These are phyloP conservation scores for Xylariaceae sp. DNA, from an alignment of 2,329 filamentous ascomycete genomes.

Conservation along the genomic window DNA sequence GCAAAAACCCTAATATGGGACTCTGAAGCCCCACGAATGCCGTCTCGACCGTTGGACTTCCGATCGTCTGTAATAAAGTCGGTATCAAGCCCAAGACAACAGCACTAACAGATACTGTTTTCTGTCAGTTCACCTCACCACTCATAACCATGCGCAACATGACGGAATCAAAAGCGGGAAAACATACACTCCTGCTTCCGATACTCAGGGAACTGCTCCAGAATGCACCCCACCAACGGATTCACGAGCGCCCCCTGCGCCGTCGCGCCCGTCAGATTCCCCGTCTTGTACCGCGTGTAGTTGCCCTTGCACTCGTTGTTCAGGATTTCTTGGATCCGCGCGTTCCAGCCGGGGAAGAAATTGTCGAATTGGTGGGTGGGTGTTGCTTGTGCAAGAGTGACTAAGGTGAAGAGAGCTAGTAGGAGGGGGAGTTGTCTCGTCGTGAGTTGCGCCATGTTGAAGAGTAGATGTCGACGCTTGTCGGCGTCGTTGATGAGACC, in stretches of 20 bases:
- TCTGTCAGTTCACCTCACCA: background rate
- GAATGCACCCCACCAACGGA: conserved; percentile 21
- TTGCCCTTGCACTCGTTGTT: background rate
- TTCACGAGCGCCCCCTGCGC: conserved; percentile 11
- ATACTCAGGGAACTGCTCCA: conserved; percentile 19
- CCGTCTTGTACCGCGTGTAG: background rate
- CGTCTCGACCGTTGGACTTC: background rate
- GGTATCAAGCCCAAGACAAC: background rate
- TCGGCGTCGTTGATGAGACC: no score
- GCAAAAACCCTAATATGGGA: background rate
- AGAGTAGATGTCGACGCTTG: no score
- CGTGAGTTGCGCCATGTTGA: background rate
- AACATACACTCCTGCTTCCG: conserved; percentile 20
- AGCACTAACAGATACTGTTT: background rate
- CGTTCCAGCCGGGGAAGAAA: background rate
- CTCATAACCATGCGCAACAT: no score
- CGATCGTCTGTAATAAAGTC: background rate
- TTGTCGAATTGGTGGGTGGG: background rate
- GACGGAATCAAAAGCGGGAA: no score
- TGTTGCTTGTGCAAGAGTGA: background rate
- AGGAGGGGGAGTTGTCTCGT: background rate
- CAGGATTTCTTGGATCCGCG: background rate
- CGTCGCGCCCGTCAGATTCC: background rate
- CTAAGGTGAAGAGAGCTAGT: background rate
- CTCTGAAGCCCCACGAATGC: background rate